Conservation (phyloP, 2,329 filamentous ascomycete genomes). For the Fusarium odoratissimum region DNA sequence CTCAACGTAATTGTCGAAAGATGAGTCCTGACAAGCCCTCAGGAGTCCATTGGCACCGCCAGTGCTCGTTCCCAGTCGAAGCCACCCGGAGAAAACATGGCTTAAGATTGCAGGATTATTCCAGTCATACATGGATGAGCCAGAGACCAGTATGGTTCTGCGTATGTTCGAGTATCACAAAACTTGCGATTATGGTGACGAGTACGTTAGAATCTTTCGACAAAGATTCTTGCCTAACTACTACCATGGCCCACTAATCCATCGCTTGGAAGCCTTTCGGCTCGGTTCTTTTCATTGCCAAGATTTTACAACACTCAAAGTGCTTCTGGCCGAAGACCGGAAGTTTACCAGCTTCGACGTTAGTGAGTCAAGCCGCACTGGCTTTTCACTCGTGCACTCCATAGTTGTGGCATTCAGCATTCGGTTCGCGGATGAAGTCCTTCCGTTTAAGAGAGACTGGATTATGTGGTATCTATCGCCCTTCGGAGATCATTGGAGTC, state of each 20-base stretch:
- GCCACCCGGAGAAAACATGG: background rate
- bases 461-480: background rate
- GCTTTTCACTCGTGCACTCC: slow-evolving; percentile 43
- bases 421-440: slow-evolving; percentile 25
- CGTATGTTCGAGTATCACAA: slow-evolving; percentile 28
- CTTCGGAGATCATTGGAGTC: slow-evolving; percentile 21
- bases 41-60: slow-evolving; percentile 5
- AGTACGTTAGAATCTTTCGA: slow-evolving; percentile 12
- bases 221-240: slow-evolving; percentile 35
- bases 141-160: slow-evolving; percentile 19
- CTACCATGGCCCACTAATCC: background rate
- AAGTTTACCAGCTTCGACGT: slow-evolving; percentile 10
- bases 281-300: slow-evolving; percentile 29
- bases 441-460: background rate
- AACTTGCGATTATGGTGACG: slow-evolving; percentile 4
- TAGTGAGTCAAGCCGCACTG: slow-evolving; percentile 11
- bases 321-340: too few relatives aligned
- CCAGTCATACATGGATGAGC: slow-evolving; percentile 32
- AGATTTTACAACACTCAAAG: background rate
- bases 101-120: slow-evolving; percentile 31
- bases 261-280: slow-evolving; percentile 42
- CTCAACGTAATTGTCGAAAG: too few relatives aligned
- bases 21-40: background rate
- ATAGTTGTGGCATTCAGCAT: slow-evolving; percentile 36
- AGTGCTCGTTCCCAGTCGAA: background rate